Percentiles rank a stretch among this genome's conserved stretches.
Evolutionary conservation across 2,329 filamentous ascomycete genomes (phyloP).

Genomic region (Fusarium begoniae): DNA sequence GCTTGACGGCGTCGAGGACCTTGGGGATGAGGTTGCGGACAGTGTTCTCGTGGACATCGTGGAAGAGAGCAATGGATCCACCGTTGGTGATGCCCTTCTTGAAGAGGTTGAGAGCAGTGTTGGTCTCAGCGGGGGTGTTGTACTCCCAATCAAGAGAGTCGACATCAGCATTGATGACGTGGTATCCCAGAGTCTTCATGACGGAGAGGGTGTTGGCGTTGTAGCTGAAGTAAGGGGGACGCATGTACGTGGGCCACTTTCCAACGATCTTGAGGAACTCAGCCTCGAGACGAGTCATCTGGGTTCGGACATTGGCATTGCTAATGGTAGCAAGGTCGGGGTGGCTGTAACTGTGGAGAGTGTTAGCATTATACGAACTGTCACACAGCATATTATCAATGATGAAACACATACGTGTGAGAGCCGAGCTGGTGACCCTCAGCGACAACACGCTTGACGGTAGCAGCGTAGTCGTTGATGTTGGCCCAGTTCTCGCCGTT

Average conservation of each 20-base stretch:
- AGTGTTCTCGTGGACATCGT: conserved; percentile 56
- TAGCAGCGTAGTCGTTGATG: conserved; percentile 33
- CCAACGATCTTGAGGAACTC: conserved; percentile 47
- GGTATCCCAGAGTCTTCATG: conserved; percentile 55
- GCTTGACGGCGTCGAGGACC: conserved; percentile 18
- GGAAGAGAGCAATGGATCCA: conserved; percentile 58
- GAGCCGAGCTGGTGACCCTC: conserved; percentile 65
- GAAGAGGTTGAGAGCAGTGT: conserved; percentile 40
- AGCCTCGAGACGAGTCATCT: conserved; percentile 51
- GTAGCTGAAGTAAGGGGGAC: conserved; percentile 51
- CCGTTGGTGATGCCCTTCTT: conserved; percentile 38
- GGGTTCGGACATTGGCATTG: conserved; percentile 35
- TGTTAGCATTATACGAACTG: conserved; percentile 7
- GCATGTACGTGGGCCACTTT: conserved; percentile 48
- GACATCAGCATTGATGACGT: conserved; percentile 63
- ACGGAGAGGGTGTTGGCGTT: conserved; percentile 43
- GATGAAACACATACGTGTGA: conserved; percentile 20
- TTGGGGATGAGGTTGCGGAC: conserved; percentile 37
- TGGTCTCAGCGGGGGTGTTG: conserved; percentile 30
- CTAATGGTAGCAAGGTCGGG: conserved; percentile 46
- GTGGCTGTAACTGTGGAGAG: conserved; percentile 52
- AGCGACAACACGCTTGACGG: conserved; percentile 52
- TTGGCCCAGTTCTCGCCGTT: conserved; percentile 38
- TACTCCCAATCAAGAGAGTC: conserved; percentile 65
- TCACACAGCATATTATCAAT: background rate